Percentiles rank a stretch among this genome's conserved stretches.
Conservation (phyloP, 1,284 basidiomycete species). For the Heterobasidion irregulare region DNA sequence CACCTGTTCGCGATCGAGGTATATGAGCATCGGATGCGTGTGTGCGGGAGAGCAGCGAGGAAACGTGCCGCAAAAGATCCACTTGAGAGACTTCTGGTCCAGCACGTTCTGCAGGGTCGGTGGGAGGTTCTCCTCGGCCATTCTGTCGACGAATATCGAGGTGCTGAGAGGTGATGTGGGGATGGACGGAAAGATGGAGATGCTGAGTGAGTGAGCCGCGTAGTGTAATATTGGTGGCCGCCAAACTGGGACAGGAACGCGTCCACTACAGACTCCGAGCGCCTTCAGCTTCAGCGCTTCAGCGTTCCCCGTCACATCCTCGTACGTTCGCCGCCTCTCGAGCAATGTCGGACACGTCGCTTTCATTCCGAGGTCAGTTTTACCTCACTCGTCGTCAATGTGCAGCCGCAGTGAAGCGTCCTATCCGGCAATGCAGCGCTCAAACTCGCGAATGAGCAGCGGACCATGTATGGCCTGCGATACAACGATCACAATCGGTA, state of each 20-base stretch:
- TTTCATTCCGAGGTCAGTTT: not conserved
- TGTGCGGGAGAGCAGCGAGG: slow-evolving; percentile 7
- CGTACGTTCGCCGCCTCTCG: not conserved
- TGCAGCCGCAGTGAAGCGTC: no score
- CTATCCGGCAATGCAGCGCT: slow-evolving; percentile 42
- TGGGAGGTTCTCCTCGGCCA: slow-evolving; percentile 43
- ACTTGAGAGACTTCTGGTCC: slow-evolving; percentile 84
- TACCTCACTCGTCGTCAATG: not conserved
- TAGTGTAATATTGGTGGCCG: not conserved
- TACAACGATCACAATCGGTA: slow-evolving; percentile 86
- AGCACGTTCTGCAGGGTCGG: slow-evolving; percentile 86
- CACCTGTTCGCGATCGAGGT: slow-evolving; percentile 43
- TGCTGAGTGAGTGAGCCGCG: not conserved
- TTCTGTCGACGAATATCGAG: not conserved
- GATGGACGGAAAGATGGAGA: not conserved
- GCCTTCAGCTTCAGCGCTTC: not conserved
- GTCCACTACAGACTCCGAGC: not conserved
- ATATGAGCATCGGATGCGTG: not conserved
- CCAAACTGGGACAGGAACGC: not conserved
- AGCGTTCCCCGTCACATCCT: not conserved
- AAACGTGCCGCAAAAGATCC: slow-evolving; percentile 89
- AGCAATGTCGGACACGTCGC: not conserved
- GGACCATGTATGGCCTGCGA: slow-evolving; percentile 84
- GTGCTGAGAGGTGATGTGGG: not conserved
- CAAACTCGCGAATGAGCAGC: slow-evolving; percentile 80